Percentiles rank a stretch among this genome's conserved stretches.
Conservation (phyloP, 2,329 filamentous ascomycete genomes). For the Fusarium transvaalense region DNA sequence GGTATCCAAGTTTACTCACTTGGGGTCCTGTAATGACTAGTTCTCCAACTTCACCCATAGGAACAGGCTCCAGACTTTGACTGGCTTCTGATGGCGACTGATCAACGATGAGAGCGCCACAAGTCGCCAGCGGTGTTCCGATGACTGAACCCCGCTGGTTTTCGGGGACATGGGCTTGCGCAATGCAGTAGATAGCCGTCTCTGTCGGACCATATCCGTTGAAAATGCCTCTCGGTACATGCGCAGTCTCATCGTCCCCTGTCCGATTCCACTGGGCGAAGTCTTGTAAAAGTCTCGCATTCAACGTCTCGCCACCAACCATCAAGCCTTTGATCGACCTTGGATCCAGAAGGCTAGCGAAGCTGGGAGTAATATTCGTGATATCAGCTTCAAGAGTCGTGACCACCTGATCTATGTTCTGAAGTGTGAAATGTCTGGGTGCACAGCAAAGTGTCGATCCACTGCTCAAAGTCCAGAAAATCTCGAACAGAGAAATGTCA, state of each 20-base stretch:
- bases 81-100: background rate
- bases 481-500: constrained; percentile 30
- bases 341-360: constrained; percentile 21
- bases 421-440: constrained; percentile 4
- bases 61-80: background rate
- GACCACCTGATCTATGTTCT: constrained; percentile 25
- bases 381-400: constrained; percentile 11
- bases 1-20: constrained; percentile 15
- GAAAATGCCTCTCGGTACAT: constrained; percentile 9
- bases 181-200: constrained; percentile 27
- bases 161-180: constrained; percentile 7
- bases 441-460: constrained; percentile 31
- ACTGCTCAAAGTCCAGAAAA: constrained; percentile 20
- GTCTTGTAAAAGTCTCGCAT: constrained; percentile 9
- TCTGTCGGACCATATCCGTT: constrained; percentile 29
- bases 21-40: constrained; percentile 23
- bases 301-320: constrained; percentile 35
- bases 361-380: constrained; percentile 27
- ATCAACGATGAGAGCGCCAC: background rate
- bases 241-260: accelerated
- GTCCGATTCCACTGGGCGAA: background rate
- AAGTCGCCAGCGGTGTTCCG: constrained; percentile 5
- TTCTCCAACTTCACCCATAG: constrained; percentile 21
- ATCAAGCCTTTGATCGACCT: constrained; percentile 3
- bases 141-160: constrained; percentile 20